Percentiles rank a stretch among this genome's conserved stretches.
Conservation (phyloP, 2,329 filamentous ascomycete genomes). For the Scolecobasidium constrictum region DNA sequence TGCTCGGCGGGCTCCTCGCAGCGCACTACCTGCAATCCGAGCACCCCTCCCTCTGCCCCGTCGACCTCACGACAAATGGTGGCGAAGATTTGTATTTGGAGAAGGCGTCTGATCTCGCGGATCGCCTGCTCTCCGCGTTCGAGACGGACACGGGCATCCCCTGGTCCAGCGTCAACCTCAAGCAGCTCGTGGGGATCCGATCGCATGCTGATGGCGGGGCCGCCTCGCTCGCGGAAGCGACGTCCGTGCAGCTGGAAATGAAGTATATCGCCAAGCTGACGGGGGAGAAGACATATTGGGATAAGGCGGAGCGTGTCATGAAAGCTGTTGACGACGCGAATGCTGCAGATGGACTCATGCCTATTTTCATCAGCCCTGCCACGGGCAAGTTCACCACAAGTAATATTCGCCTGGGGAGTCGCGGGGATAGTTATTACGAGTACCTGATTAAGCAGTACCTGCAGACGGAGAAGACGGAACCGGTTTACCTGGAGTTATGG, state of each 20-base stretch:
- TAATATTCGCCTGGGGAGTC: slow-evolving; percentile 85
- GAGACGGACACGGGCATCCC: slow-evolving; percentile 80
- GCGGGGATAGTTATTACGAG: slow-evolving; percentile 97
- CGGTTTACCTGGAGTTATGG: slow-evolving; percentile 88
- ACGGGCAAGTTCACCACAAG: slow-evolving; percentile 68
- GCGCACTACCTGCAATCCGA: slow-evolving; percentile 88
- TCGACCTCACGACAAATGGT: slow-evolving; percentile 54
- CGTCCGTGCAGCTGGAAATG: slow-evolving; percentile 87
- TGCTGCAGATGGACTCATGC: slow-evolving; percentile 69
- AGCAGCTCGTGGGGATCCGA: slow-evolving; percentile 60
- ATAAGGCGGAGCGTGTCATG: slow-evolving; percentile 84
- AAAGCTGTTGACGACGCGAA: slow-evolving; percentile 77
- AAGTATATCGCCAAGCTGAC: slow-evolving; percentile 95
- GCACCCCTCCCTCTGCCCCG: slow-evolving; percentile 68
- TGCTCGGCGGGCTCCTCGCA: slow-evolving; percentile 85
- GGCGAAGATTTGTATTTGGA: slow-evolving; percentile 92
- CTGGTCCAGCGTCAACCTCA: slow-evolving; percentile 81
- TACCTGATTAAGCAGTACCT: slow-evolving; percentile 98
- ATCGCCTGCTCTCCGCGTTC: slow-evolving; percentile 77
- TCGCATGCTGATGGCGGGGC: slow-evolving; percentile 81
- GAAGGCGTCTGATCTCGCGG: slow-evolving; percentile 86
- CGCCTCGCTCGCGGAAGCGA: slow-evolving; percentile 87
- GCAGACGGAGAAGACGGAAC: slow-evolving; percentile 79
- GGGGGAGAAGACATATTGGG: slow-evolving; percentile 87
- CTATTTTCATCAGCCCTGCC: slow-evolving; percentile 79